A percentile compares a stretch with the other conserved stretches of the same genome.
Conservation (phyloP, 2,329 filamentous ascomycete species). For the Parascedosporium putredinis region DNA sequence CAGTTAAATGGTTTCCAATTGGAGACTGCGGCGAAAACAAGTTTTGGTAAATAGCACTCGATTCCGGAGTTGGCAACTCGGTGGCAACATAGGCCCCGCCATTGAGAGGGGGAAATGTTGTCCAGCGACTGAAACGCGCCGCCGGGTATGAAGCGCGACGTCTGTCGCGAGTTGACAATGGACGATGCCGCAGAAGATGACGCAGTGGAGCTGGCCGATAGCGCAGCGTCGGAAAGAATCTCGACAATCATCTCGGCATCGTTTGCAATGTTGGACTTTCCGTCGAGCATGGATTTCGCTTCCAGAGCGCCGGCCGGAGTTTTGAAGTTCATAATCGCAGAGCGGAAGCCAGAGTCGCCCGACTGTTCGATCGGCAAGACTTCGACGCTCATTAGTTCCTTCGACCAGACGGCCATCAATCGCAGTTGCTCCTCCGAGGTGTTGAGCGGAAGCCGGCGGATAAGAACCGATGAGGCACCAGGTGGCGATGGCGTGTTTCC, state of each 20-base stretch:
- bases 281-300: conserved; percentile 47
- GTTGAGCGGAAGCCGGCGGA: conserved; percentile 43
- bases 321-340: conserved; percentile 44
- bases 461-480: conserved; percentile 29
- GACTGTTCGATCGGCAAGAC: conserved; percentile 38
- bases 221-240: conserved; percentile 30
- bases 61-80: conserved; percentile 50
- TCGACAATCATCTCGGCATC: conserved; percentile 47
- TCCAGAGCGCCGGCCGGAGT: conserved; percentile 41
- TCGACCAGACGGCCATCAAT: conserved; percentile 48
- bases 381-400: conserved; percentile 42
- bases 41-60: conserved; percentile 43
- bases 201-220: conserved; percentile 27
- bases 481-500: conserved; percentile 6
- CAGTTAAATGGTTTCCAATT: conserved; percentile 58
- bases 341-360: conserved; percentile 37
- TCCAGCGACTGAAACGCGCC: conserved; percentile 52
- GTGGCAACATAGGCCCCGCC: conserved; percentile 39
- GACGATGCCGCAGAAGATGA: conserved; percentile 31
- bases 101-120: conserved; percentile 50
- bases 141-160: conserved; percentile 45
- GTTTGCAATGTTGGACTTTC: conserved; percentile 39
- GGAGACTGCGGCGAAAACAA: conserved; percentile 66
- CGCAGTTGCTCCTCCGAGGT: conserved; percentile 43
- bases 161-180: conserved; percentile 20